phyloP scores from a whole-genome alignment of 2,329 filamentous ascomycete species.

The Diplodia sapinea region DNA sequence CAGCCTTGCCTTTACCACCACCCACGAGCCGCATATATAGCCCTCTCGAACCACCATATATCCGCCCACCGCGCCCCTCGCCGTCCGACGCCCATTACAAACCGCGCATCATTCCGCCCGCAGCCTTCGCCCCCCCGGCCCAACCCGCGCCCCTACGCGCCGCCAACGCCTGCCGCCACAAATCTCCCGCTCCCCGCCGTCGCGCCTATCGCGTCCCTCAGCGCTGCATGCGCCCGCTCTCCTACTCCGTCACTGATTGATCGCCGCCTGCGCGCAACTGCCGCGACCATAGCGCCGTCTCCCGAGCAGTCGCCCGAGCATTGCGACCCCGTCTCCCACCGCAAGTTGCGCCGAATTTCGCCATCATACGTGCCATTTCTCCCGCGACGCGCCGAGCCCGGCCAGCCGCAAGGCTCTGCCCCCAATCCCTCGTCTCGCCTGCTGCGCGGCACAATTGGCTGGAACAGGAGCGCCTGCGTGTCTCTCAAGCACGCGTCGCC shows the following conservation, averaged over 20 bases:
- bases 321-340: background rate
- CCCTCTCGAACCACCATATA: slow-evolving; percentile 22
- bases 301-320: background rate
- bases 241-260: background rate
- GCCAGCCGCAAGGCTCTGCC: slow-evolving; percentile 23
- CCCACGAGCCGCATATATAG: slow-evolving; percentile 26
- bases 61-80: background rate
- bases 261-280: background rate
- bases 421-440: background rate
- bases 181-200: slow-evolving; percentile 15
- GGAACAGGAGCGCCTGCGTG: slow-evolving; percentile 5
- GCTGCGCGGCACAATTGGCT: slow-evolving; percentile 8
- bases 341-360: background rate
- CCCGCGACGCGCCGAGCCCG: slow-evolving; percentile 7
- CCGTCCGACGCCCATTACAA: slow-evolving; percentile 2
- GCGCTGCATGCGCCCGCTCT: background rate
- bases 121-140: background rate
- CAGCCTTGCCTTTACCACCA: slow-evolving; percentile 26
- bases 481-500: slow-evolving; percentile 26
- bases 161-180: background rate
- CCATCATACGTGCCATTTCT: slow-evolving; percentile 11
- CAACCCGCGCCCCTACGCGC: background rate
- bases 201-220: background rate
- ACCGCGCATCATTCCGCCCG: background rate
- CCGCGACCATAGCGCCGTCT: background rate